Evolutionary conservation across 306 rosid genomes (phyloP), one percentile per base, ranked within the genome.

Genomic region (Quercus bicolor): DNA sequence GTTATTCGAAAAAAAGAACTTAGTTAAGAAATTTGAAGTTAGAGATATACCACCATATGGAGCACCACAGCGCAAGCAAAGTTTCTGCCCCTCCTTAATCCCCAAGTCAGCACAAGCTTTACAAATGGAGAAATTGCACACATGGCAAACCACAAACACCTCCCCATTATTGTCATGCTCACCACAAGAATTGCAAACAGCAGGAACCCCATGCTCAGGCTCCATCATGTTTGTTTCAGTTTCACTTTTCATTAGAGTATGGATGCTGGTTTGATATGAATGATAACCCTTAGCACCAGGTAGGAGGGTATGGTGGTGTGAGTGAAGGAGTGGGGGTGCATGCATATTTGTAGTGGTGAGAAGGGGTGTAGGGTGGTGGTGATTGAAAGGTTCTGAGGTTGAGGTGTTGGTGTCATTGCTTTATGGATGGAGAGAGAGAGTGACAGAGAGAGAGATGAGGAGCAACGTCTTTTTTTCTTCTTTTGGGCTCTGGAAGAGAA

Each of bases 61-160:
- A 88, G 91, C 80, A 34, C 88, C 89, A 75, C 99, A 95, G 57
- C 91, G 90, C 86, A 90, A 77, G 88, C 99, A 95, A 40, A 72
- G 84, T 40, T 86, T 91, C 11, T 94, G 91, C 5, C 96, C 99
- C 84, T 91, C 99, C 56, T 80, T 91, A 84, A 85, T 57, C 83
- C 91, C 99, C 57, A 72, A 83, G 70, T 87, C 86, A 72, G 93
- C 81, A 48, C 99, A 95, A 77, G 95, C 81, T 82, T 85, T 95
- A 81, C 99, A 95, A 76, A 95, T 82, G 15, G 96, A 96, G 78
- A 87, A 91, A 75, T 81, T 85, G 71, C 99, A 95, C 23, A 84
- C 93, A 61, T 91, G 97, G 77, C 99, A 95, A 48, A 92, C 97
- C 84, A 93, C 91, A 75, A 95, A 93, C 64, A 84, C 82, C 68